Evolutionary conservation across 139 green algal species (phyloP).

Genomic region (Chlamydomonas schloesseri): DNA sequence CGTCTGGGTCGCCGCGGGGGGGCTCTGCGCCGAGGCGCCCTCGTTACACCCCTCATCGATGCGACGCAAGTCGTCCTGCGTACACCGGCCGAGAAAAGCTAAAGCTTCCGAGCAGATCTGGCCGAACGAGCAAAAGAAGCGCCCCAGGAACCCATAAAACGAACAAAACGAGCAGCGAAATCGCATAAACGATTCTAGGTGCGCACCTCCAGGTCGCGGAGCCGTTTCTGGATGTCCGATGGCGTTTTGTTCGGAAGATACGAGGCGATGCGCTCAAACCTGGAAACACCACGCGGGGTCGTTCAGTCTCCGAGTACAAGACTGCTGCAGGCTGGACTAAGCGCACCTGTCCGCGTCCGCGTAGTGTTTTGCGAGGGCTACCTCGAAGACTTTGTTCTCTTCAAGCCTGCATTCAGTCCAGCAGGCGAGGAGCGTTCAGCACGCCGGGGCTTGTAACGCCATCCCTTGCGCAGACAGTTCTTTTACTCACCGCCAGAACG

Average conservation of each 20-base stretch:
- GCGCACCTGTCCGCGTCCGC: constrained; percentile 26
- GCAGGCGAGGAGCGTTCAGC: not conserved
- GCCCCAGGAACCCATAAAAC: not conserved
- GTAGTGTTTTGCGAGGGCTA: constrained; percentile 39
- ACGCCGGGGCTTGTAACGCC: not conserved
- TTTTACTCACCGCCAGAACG: constrained; percentile 26
- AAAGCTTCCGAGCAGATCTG: not conserved
- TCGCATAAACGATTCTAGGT: not conserved
- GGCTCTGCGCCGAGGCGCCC: not conserved
- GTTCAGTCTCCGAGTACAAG: not conserved
- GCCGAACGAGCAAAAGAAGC: no score
- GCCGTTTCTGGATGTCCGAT: constrained; percentile 25
- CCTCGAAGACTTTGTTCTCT: constrained; percentile 52
- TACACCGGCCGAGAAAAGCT: not conserved
- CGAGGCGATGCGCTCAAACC: constrained; percentile 27
- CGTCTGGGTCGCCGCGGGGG: not conserved
- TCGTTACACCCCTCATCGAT: constrained; percentile 32
- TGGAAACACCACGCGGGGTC: not conserved
- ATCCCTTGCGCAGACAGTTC: not conserved
- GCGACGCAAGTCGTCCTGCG: constrained; percentile 33
- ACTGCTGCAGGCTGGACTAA: not conserved
- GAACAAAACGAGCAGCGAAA: not conserved
- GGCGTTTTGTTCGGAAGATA: constrained; percentile 37
- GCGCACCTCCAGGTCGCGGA: constrained; percentile 46
- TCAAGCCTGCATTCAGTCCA: constrained; percentile 2